phyloP scores from a whole-genome alignment of 2,329 filamentous ascomycete species.

The Pseudocercospora pini-densiflorae region DNA sequence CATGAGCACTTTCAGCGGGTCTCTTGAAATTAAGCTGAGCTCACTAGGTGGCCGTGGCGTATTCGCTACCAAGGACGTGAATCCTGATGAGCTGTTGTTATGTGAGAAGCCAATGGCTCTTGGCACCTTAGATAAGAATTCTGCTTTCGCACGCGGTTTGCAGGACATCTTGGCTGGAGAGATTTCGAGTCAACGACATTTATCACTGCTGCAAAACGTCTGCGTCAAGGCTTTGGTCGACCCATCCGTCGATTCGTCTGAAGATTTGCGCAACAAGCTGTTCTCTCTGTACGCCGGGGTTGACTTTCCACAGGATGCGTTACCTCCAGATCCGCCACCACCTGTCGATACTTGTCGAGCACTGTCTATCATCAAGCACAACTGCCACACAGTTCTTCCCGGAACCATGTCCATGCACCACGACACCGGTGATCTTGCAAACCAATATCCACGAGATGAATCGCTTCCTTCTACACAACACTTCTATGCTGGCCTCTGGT shows the following conservation, averaged over 20 bases:
- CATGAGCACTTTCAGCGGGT: slow-evolving; percentile 1
- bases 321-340: background rate
- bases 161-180: slow-evolving; percentile 4
- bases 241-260: background rate
- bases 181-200: slow-evolving; percentile 5
- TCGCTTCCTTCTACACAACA: slow-evolving; percentile 1
- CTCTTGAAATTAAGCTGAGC: slow-evolving; percentile 25
- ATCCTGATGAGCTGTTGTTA: slow-evolving; percentile 47
- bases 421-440: slow-evolving; percentile 5
- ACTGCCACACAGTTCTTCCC: slow-evolving; percentile 18
- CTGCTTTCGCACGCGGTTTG: slow-evolving; percentile 4
- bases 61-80: slow-evolving; percentile 46
- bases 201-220: slow-evolving; percentile 14
- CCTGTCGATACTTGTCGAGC: slow-evolving; percentile 17
- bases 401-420: slow-evolving; percentile 20
- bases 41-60: slow-evolving; percentile 46
- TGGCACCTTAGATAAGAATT: background rate
- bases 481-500: slow-evolving; percentile 52
- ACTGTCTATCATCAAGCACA: slow-evolving; percentile 19
- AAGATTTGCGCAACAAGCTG: background rate
- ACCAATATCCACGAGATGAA: background rate
- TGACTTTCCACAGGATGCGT: background rate
- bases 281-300: slow-evolving; percentile 7
- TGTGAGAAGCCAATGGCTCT: slow-evolving; percentile 38
- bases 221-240: slow-evolving; percentile 1